These are phyloP conservation scores for Mycena sanguinolenta DNA, from an alignment of 768 basidiomycete genomes.

Conservation along the genomic window DNA sequence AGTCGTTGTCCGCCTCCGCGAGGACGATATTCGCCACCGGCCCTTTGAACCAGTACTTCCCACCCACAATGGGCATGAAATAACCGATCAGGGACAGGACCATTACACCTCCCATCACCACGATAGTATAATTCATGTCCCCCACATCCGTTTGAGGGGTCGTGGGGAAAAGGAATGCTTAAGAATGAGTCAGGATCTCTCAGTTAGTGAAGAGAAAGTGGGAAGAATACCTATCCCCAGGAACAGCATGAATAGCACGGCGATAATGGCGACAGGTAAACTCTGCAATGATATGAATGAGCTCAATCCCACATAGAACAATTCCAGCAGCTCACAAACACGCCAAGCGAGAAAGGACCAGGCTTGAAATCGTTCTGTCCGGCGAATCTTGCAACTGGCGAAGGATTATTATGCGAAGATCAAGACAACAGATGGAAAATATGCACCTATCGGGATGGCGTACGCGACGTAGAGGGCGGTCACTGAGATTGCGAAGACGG, in stretches of 20 bases:
- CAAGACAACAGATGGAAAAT: too few species aligned
- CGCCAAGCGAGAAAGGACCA: constrained; percentile 56
- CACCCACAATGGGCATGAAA: constrained; percentile 62
- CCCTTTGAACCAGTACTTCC: constrained; percentile 23
- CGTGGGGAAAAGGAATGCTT: constrained; percentile 67
- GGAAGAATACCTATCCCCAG: constrained; percentile 50
- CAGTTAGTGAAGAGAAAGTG: too few species aligned
- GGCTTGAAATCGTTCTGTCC: constrained; percentile 48
- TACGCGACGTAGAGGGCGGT: constrained; percentile 48
- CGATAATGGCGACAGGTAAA: constrained; percentile 58
- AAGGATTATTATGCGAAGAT: too few species aligned
- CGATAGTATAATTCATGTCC: constrained; percentile 74
- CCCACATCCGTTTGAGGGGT: constrained; percentile 53
- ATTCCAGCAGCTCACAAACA: constrained; percentile 38
- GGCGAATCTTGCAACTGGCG: constrained; percentile 44
- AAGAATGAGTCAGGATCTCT: not conserved
- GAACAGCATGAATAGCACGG: constrained; percentile 71
- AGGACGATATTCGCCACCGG: constrained; percentile 27
- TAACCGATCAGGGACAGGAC: constrained; percentile 68
- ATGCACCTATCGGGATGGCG: constrained; percentile 51
- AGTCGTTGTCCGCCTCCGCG: constrained; percentile 2
- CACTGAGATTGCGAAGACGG: constrained; percentile 52
- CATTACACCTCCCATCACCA: constrained; percentile 68
- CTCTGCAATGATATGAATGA: constrained; percentile 49
- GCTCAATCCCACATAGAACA: not conserved